Conservation (phyloP, 306 rosid genomes). For the Malus sieversii region DNA sequence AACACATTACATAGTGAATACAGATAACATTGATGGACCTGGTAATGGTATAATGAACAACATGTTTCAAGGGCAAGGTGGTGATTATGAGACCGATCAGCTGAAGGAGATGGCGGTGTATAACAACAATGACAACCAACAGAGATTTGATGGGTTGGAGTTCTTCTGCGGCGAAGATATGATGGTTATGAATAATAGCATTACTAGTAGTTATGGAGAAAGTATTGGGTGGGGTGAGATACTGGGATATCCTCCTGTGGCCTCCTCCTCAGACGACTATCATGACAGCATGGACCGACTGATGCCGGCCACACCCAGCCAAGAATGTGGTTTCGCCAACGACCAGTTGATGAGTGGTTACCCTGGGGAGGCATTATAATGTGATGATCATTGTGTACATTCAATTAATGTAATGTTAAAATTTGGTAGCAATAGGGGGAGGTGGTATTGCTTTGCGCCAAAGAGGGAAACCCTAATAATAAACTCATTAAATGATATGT, state of each 20-base stretch:
- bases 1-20: conserved; percentile 2
- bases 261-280: conserved; percentile 9
- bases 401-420: not conserved
- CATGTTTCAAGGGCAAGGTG: conserved; percentile 40
- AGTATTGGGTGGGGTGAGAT: conserved; percentile 40
- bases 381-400: not conserved
- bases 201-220: not conserved
- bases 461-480: not conserved
- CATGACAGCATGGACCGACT: conserved; percentile 21
- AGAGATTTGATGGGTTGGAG: conserved; percentile 44
- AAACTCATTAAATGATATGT: not conserved
- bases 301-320: not conserved
- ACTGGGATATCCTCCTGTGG: conserved; percentile 35
- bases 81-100: conserved; percentile 12
- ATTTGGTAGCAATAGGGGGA: not conserved
- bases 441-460: not conserved
- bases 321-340: conserved; percentile 22
- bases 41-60: not conserved
- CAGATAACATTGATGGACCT: not conserved
- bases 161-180: conserved; percentile 42
- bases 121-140: conserved; percentile 11
- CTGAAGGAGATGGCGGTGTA: conserved; percentile 32
- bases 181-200: not conserved
- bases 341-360: conserved; percentile 24
- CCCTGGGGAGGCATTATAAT: conserved; percentile 2